A percentile compares a stretch with the other conserved stretches of the same genome.
These are phyloP conservation scores for Coniochaeta prunicola DNA, from an alignment of 2,329 filamentous ascomycete genomes.

Conservation along the genomic window DNA sequence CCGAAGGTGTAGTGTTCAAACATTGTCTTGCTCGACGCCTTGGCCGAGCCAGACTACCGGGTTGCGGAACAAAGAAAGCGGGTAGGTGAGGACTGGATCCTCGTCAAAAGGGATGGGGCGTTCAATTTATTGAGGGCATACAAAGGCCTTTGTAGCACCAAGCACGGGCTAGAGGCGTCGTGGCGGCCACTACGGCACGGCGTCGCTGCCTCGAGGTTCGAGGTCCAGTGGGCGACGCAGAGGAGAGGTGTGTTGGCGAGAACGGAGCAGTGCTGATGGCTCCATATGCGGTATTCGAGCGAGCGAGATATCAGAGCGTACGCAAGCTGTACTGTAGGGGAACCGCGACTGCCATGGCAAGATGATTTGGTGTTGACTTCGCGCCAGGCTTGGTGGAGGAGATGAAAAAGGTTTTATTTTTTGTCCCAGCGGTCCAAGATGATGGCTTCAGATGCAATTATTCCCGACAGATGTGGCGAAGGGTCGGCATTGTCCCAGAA, in stretches of 20 bases:
- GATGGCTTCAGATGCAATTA: not conserved
- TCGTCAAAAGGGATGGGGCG: not conserved
- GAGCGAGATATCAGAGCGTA: not conserved
- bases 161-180: not conserved
- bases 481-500: not conserved
- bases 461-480: not conserved
- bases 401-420: not conserved
- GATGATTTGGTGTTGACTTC: not conserved
- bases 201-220: not conserved
- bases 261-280: not conserved
- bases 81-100: not conserved
- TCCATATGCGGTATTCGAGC: not conserved
- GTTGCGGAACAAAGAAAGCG: not conserved
- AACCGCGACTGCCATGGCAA: not conserved
- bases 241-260: not conserved
- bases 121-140: not conserved
- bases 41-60: not conserved
- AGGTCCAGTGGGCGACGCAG: not conserved
- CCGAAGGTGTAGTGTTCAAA: not conserved
- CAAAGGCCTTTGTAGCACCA: not conserved
- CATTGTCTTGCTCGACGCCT: not conserved
- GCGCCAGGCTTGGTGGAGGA: not conserved
- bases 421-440: not conserved
- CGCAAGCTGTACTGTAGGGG: not conserved
- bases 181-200: not conserved